Conservation (phyloP, 164 flowering plant species). For the Berberis vulgaris region DNA sequence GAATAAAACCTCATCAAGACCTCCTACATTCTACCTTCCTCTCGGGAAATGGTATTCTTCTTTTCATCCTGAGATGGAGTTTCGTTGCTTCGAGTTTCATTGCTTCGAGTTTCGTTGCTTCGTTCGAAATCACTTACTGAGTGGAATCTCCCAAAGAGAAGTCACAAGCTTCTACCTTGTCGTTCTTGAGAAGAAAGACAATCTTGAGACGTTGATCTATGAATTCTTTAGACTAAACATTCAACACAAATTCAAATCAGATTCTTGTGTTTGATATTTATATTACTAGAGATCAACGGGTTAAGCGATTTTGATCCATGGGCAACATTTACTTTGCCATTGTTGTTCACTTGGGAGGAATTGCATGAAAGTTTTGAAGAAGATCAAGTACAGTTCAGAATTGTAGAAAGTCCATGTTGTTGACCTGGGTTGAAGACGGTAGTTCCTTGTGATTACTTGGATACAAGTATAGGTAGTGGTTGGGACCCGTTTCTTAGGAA, state of each 20-base stretch:
- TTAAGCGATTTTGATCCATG: slow-evolving; percentile 91
- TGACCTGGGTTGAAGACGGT: slow-evolving; percentile 89
- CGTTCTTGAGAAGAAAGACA: slow-evolving; percentile 40
- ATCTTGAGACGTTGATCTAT: slow-evolving; percentile 28
- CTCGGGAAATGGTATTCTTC: slow-evolving; percentile 81
- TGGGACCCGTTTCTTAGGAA: slow-evolving; percentile 85
- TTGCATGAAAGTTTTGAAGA: slow-evolving; percentile 31
- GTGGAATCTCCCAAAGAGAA: slow-evolving; percentile 84
- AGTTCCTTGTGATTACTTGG: slow-evolving; percentile 91
- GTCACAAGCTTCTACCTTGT: slow-evolving; percentile 73
- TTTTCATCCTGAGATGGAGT: slow-evolving; percentile 74
- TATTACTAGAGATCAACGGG: slow-evolving; percentile 46
- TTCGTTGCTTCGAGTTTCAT: slow-evolving; percentile 94
- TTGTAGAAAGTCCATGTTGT: slow-evolving; percentile 72
- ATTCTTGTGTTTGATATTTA: slow-evolving; percentile 76
- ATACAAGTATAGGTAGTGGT: slow-evolving; percentile 80
- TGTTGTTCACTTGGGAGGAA: slow-evolving; percentile 83
- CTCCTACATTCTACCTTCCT: slow-evolving; percentile 57
- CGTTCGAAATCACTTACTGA: slow-evolving; percentile 30
- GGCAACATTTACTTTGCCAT: slow-evolving; percentile 70
- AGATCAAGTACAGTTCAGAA: slow-evolving; percentile 40
- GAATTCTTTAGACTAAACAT: slow-evolving; percentile 45
- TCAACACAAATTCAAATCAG: slow-evolving; percentile 42
- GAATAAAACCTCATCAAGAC: slow-evolving; percentile 46
- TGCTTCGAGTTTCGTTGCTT: slow-evolving; percentile 98